phyloP scores from a whole-genome alignment of 805 yeast species.

The Candida ulmi region DNA sequence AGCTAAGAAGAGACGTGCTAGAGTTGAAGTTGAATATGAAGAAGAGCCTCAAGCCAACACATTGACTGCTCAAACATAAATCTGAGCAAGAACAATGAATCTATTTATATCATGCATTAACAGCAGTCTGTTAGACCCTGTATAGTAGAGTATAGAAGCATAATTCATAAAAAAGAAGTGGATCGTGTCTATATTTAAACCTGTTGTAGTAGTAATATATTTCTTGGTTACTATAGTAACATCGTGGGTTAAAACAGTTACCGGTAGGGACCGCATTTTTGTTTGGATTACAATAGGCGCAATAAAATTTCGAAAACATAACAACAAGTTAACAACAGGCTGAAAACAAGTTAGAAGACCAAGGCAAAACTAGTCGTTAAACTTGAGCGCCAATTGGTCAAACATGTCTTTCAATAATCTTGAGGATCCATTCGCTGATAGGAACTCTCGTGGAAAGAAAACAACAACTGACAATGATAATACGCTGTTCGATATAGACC shows the following conservation, averaged over 20 bases:
- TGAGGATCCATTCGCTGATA: conserved; percentile 2
- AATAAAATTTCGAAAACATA: too few species aligned
- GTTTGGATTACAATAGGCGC: too few species aligned
- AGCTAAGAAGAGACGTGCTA: conserved; percentile 53
- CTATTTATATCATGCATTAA: background rate
- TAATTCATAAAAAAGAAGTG: too few species aligned
- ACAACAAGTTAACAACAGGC: too few species aligned
- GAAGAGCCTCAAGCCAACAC: conserved; percentile 44
- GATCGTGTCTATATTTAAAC: too few species aligned
- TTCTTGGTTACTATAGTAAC: too few species aligned
- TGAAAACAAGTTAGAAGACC: background rate
- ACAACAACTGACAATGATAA: conserved; percentile 8
- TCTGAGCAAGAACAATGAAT: background rate
- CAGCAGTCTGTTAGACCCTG: too few species aligned
- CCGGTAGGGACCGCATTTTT: too few species aligned
- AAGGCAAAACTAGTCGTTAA: too few species aligned
- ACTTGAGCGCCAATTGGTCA: background rate
- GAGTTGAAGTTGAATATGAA: conserved; percentile 81
- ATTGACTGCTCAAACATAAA: conserved; percentile 6
- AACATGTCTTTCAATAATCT: background rate
- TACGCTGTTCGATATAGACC: conserved; percentile 35
- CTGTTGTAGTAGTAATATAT: too few species aligned
- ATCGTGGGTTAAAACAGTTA: too few species aligned
- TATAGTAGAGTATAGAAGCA: too few species aligned
- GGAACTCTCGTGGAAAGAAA: background rate